A percentile compares a stretch with the other conserved stretches of the same genome.
Conservation (phyloP, 2,329 filamentous ascomycete genomes). For the Cadophora sp. region DNA sequence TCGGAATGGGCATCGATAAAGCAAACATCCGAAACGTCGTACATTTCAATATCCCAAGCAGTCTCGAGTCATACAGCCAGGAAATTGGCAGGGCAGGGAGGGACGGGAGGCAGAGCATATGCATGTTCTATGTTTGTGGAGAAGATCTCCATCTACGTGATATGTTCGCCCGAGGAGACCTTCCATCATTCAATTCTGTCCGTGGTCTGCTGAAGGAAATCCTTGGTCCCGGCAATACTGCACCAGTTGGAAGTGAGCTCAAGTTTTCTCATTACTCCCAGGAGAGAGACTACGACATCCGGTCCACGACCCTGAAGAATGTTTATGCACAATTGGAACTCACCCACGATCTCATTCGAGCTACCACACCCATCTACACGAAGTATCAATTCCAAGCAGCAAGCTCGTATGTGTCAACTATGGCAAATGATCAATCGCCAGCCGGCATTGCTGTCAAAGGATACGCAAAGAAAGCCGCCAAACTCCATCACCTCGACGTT, state of each 20-base stretch:
- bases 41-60: constrained; percentile 58
- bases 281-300: constrained; percentile 59
- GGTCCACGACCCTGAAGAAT: constrained; percentile 54
- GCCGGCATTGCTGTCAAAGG: constrained; percentile 54
- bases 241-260: constrained; percentile 51
- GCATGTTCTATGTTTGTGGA: constrained; percentile 63
- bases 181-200: constrained; percentile 60
- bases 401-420: constrained; percentile 41
- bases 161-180: constrained; percentile 64
- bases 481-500: constrained; percentile 56
- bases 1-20: constrained; percentile 67
- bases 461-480: constrained; percentile 49
- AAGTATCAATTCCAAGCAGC: constrained; percentile 57
- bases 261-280: constrained; percentile 55
- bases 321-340: constrained; percentile 68
- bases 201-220: constrained; percentile 56
- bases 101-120: constrained; percentile 59
- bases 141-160: constrained; percentile 65
- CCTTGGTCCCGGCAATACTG: constrained; percentile 48
- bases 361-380: constrained; percentile 62
- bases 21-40: constrained; percentile 60
- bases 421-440: constrained; percentile 48
- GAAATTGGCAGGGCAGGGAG: constrained; percentile 62
- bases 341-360: constrained; percentile 61
- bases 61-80: constrained; percentile 63